Conservation (phyloP, 2,329 filamentous ascomycete species). For the Scortechinia acanthostroma region DNA sequence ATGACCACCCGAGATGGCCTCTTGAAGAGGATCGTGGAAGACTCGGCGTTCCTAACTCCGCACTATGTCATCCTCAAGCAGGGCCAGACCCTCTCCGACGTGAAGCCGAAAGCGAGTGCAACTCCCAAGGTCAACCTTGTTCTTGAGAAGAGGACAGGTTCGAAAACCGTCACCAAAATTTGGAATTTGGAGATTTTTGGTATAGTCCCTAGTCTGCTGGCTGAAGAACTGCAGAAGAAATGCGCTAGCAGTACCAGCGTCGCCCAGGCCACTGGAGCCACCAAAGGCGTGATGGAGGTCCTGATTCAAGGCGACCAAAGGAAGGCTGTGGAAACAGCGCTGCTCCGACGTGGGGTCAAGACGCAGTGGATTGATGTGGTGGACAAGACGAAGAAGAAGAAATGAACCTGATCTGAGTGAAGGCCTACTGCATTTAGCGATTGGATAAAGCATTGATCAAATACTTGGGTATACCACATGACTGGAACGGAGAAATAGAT, state of each 20-base stretch:
- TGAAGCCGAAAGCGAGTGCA: slow-evolving; percentile 54
- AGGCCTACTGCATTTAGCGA: not conserved
- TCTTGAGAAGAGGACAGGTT: slow-evolving; percentile 57
- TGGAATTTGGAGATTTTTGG: slow-evolving; percentile 54
- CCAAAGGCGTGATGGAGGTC: slow-evolving; percentile 59
- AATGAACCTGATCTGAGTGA: no score
- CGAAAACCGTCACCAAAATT: slow-evolving; percentile 59
- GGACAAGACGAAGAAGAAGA: slow-evolving; percentile 64
- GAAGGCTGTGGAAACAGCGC: slow-evolving; percentile 47
- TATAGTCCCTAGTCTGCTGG: slow-evolving; percentile 48
- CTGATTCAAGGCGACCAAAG: slow-evolving; percentile 63
- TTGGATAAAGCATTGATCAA: no score
- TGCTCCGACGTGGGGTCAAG: slow-evolving; percentile 50
- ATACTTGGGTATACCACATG: no score
- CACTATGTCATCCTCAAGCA: slow-evolving; percentile 5
- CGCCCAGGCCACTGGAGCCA: slow-evolving; percentile 48
- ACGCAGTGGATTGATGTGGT: slow-evolving; percentile 54
- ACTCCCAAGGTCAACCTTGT: slow-evolving; percentile 51
- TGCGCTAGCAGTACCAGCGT: slow-evolving; percentile 65
- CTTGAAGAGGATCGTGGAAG: slow-evolving; percentile 6
- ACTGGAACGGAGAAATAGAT: no score
- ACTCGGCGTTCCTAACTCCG: slow-evolving; percentile 11
- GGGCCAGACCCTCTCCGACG: slow-evolving; percentile 11
- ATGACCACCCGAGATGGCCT: slow-evolving; percentile 11
- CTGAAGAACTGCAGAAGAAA: slow-evolving; percentile 59